Conservation (phyloP, 106 monocot species). For the Dioscorea dumetorum region DNA sequence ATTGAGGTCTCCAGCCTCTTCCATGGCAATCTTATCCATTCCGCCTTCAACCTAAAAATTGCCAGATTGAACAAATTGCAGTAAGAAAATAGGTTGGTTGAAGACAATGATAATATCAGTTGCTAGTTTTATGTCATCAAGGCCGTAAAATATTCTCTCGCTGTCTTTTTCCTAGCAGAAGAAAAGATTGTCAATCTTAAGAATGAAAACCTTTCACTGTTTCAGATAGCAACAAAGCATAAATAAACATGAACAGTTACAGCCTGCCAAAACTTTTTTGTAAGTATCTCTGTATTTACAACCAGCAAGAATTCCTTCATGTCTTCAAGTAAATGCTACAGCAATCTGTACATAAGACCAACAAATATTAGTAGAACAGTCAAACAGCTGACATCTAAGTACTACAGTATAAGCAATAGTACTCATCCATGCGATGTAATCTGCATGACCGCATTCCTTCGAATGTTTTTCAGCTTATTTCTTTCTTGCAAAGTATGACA, state of each 20-base stretch:
- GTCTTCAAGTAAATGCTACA: constrained; percentile 82
- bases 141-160: constrained; percentile 83
- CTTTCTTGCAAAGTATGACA: constrained; percentile 48
- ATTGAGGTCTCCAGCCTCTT: constrained; percentile 68
- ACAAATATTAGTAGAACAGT: not conserved
- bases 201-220: not conserved
- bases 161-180: constrained; percentile 55
- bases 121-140: constrained; percentile 66
- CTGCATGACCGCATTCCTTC: constrained; percentile 59
- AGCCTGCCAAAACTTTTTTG: constrained; percentile 78
- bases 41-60: constrained; percentile 70
- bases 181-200: constrained; percentile 13
- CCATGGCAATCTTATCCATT: constrained; percentile 73
- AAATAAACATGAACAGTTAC: not conserved
- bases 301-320: constrained; percentile 56
- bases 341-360: constrained; percentile 35
- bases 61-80: not conserved
- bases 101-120: constrained; percentile 81
- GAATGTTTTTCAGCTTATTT: constrained; percentile 56
- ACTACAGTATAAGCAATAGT: not conserved
- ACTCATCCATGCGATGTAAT: constrained; percentile 28
- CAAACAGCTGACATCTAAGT: not conserved
- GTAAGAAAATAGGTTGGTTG: constrained; percentile 3
- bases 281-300: constrained; percentile 68
- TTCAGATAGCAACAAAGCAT: not conserved